Conservation (phyloP, 352 stramenopile species). For the Phytopythium cucurbitacearum region DNA sequence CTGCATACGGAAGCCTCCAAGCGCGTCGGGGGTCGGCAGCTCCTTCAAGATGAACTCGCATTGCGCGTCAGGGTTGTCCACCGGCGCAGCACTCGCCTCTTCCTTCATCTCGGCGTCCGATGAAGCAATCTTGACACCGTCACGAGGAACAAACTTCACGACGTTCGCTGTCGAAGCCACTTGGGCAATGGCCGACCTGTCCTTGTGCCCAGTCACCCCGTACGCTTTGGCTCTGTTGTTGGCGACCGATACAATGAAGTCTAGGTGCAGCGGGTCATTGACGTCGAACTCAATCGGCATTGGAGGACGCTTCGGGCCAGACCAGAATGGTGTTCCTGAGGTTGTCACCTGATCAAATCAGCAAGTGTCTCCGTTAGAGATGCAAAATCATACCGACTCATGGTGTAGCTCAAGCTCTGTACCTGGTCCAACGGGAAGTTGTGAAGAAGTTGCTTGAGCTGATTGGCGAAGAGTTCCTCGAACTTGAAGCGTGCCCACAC, state of each 20-base stretch:
- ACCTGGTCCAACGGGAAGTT: conserved; percentile 98
- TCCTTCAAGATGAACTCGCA: conserved; percentile 70
- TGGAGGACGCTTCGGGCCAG: conserved; percentile 95
- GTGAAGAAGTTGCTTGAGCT: conserved; percentile 97
- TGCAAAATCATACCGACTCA: conserved; percentile 2
- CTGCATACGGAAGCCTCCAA: conserved; percentile 90
- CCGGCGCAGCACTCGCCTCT: conserved; percentile 30
- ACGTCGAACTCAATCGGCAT: conserved; percentile 92
- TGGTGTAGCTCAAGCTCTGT: background rate
- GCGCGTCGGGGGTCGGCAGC: conserved; percentile 74
- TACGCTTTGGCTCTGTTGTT: conserved; percentile 95
- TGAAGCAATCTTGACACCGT: conserved; percentile 97
- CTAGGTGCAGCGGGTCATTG: conserved; percentile 89
- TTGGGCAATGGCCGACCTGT: conserved; percentile 62
- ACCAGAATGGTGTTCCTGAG: conserved; percentile 98
- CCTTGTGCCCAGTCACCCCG: conserved; percentile 75
- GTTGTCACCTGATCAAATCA: conserved; percentile 79
- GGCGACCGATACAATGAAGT: conserved; percentile 95
- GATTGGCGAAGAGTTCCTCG: conserved; percentile 97
- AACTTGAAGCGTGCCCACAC: conserved; percentile 97
- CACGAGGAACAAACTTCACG: conserved; percentile 90
- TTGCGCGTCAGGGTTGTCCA: conserved; percentile 76
- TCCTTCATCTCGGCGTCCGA: conserved; percentile 96
- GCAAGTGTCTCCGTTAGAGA: background rate
- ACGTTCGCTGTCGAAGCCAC: conserved; percentile 88